Evolutionary conservation across 139 green algal genomes (phyloP).

Genomic region (Diplosphaera chodatii): DNA sequence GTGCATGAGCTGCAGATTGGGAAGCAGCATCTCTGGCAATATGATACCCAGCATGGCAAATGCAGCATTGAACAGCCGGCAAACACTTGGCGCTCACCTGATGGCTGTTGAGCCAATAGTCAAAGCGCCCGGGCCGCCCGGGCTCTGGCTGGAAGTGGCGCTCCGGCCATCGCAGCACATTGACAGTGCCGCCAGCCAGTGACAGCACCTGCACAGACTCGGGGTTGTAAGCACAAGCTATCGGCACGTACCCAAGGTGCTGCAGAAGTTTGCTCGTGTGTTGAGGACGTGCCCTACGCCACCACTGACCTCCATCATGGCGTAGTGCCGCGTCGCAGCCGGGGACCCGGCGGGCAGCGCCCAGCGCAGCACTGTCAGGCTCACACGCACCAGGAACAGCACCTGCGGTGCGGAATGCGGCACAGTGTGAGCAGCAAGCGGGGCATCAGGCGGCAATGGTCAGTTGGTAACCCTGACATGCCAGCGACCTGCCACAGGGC

Average conservation of each 20-base stretch:
- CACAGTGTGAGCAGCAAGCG: no score
- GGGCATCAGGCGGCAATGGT: no score
- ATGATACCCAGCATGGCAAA: no score
- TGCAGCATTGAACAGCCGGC: no score
- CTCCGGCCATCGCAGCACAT: conserved; percentile 34
- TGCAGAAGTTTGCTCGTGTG: no score
- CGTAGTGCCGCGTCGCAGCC: conserved; percentile 17
- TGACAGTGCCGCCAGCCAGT: conserved; percentile 29
- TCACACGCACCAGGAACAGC: neutral
- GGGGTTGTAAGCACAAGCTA: no score
- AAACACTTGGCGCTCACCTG: no score
- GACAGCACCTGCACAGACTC: conserved; percentile 24
- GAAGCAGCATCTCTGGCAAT: no score
- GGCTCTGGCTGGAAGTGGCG: conserved; percentile 21
- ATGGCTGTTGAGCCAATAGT: conserved; percentile 43
- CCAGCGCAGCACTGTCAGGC: neutral
- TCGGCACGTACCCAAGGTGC: no score
- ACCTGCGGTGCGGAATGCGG: neutral
- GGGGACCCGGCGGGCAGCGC: neutral
- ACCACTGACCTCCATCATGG: conserved; percentile 11
- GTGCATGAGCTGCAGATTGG: conserved; percentile 31
- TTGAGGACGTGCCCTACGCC: no score
- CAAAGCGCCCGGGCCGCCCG: conserved; percentile 15
- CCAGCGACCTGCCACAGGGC: no score
- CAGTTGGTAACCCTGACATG: no score